Evolutionary conservation across 2,329 filamentous ascomycete species (phyloP).

Genomic region (Phialemonium atrogriseum): DNA sequence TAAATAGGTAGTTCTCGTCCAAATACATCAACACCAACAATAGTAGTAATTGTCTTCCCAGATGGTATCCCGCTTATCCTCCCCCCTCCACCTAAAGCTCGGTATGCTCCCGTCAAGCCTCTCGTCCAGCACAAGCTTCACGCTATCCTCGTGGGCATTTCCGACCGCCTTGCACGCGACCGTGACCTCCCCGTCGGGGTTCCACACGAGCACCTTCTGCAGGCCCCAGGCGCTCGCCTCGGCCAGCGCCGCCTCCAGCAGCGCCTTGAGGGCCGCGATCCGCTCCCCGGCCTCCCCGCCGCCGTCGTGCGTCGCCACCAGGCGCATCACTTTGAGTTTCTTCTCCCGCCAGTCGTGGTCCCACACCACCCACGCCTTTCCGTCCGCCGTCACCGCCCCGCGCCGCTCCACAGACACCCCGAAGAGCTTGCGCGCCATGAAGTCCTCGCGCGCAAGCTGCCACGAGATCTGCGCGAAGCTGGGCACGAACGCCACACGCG

Average conservation of each 20-base stretch:
- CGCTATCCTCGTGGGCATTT: conserved; percentile 25
- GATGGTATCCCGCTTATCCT: conserved; percentile 14
- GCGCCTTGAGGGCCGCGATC: conserved; percentile 12
- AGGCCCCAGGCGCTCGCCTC: conserved; percentile 23
- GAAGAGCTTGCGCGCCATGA: conserved; percentile 15
- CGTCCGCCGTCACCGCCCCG: conserved; percentile 17
- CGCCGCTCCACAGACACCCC: conserved; percentile 9
- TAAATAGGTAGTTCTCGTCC: too few species aligned
- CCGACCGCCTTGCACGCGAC: conserved; percentile 17
- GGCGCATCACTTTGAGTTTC: conserved; percentile 20
- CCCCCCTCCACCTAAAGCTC: conserved; percentile 26
- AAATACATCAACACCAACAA: conserved; percentile 18
- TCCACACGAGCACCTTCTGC: conserved; percentile 26
- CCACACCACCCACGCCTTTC: conserved; percentile 23
- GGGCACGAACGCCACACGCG: conserved; percentile 23
- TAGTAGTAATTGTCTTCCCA: conserved; percentile 23
- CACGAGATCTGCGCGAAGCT: conserved; percentile 18
- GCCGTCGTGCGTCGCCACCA: conserved; percentile 11
- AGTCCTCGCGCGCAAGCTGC: conserved; percentile 22
- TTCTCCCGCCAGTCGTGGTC: conserved; percentile 23
- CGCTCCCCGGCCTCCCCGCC: conserved; percentile 12
- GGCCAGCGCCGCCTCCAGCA: conserved; percentile 22
- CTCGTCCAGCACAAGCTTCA: conserved; percentile 19
- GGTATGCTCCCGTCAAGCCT: conserved; percentile 23
- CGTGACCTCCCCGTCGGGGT: conserved; percentile 18